These are phyloP conservation scores for Naegleria lovaniensis DNA, from an alignment of 208 protist genomes.

Conservation along the genomic window DNA sequence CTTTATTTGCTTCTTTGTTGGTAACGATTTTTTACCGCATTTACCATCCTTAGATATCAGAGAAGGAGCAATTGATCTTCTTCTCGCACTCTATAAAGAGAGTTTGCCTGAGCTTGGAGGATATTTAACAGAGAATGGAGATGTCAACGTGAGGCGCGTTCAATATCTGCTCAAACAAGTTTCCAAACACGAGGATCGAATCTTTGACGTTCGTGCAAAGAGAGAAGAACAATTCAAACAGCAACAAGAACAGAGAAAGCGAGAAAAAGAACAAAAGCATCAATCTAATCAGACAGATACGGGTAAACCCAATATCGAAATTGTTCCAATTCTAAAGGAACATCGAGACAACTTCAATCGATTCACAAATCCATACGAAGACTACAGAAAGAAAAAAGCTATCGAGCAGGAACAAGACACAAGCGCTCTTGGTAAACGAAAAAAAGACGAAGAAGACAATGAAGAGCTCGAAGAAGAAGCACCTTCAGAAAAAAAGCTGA, in stretches of 20 bases:
- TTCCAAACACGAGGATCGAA: conserved; percentile 65
- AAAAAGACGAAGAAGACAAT: background rate
- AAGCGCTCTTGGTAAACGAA: background rate
- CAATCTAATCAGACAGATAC: conserved; percentile 43
- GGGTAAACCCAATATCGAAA: conserved; percentile 36
- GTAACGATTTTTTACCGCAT: conserved; percentile 97
- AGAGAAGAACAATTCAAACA: background rate
- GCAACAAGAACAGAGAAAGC: background rate
- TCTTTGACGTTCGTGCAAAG: conserved; percentile 1
- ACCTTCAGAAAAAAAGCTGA: background rate
- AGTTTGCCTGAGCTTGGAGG: conserved; percentile 57
- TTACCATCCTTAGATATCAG: conserved; percentile 87
- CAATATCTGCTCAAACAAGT: conserved; percentile 65
- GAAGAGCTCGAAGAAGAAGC: background rate
- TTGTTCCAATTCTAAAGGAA: background rate
- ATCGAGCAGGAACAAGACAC: background rate
- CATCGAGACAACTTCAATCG: background rate
- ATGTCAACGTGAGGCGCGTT: conserved; percentile 62
- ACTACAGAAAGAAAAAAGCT: background rate
- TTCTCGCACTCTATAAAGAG: conserved; percentile 74
- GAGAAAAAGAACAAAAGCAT: background rate
- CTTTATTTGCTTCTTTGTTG: conserved; percentile 92
- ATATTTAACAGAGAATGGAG: conserved; percentile 65
- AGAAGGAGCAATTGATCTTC: conserved; percentile 73
- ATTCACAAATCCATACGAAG: background rate